These are phyloP conservation scores for Fusarium albidum DNA, from an alignment of 2,329 filamentous ascomycete genomes.

Conservation along the genomic window DNA sequence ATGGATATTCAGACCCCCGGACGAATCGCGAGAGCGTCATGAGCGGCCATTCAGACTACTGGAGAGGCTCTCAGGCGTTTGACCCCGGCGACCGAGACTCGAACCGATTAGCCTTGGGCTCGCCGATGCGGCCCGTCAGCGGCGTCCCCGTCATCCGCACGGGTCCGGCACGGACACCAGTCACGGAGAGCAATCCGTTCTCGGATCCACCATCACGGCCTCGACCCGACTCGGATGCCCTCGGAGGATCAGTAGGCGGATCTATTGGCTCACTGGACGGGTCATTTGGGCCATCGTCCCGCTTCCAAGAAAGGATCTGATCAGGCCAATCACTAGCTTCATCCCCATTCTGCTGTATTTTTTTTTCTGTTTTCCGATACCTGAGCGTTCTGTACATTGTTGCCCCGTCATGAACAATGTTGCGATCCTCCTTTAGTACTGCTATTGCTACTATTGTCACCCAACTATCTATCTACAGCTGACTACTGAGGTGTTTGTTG, in stretches of 20 bases:
- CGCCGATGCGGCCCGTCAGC: slow-evolving; percentile 67
- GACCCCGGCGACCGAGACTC: slow-evolving; percentile 45
- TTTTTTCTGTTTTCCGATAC: slow-evolving; percentile 31
- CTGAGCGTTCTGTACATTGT: slow-evolving; percentile 40
- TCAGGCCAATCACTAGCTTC: background rate
- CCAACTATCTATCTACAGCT: slow-evolving; percentile 17
- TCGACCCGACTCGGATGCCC: slow-evolving; percentile 37
- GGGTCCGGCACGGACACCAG: slow-evolving; percentile 71
- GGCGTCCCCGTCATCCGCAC: slow-evolving; percentile 68
- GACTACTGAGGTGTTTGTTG: slow-evolving; percentile 18
- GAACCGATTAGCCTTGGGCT: slow-evolving; percentile 60
- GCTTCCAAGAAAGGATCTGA: slow-evolving; percentile 43
- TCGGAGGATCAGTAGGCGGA: slow-evolving; percentile 34
- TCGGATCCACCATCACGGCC: slow-evolving; percentile 45
- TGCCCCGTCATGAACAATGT: slow-evolving; percentile 32
- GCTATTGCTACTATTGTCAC: background rate
- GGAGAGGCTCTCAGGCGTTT: slow-evolving; percentile 61
- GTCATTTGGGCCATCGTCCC: slow-evolving; percentile 38
- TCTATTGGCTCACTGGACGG: slow-evolving; percentile 34
- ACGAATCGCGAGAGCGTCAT: slow-evolving; percentile 47
- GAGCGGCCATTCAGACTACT: slow-evolving; percentile 61
- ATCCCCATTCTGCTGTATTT: slow-evolving; percentile 19
- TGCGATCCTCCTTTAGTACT: slow-evolving; percentile 17
- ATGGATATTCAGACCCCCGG: slow-evolving; percentile 66
- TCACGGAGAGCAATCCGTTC: slow-evolving; percentile 64